A percentile compares a stretch with the other conserved stretches of the same genome.
Conservation (phyloP, 1,284 basidiomycete genomes). For the Polyporus tsugae region DNA sequence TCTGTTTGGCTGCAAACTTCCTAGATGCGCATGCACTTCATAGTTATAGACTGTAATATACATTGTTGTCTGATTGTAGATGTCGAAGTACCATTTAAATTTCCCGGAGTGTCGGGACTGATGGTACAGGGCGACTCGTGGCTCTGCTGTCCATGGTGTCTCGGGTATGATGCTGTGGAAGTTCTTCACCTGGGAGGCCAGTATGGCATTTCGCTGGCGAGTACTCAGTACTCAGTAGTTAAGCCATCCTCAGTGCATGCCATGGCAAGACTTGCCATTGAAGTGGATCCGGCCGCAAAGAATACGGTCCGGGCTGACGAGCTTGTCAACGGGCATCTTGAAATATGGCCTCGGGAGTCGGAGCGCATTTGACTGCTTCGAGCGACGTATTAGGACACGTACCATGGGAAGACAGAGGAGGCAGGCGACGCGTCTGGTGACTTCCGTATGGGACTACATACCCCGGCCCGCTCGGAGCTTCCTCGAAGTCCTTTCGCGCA, state of each 20-base stretch:
- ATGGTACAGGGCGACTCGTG: not conserved
- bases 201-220: not conserved
- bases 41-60: conserved; percentile 10
- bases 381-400: too few relatives aligned
- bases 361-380: too few relatives aligned
- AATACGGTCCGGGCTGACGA: conserved; percentile 56
- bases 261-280: not conserved
- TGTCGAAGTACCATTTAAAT: not conserved
- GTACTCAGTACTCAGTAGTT: not conserved
- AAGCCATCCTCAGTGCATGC: too few relatives aligned
- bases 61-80: not conserved
- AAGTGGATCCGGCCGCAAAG: conserved; percentile 54
- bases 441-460: too few relatives aligned
- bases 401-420: too few relatives aligned
- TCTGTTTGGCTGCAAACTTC: not conserved
- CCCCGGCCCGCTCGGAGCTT: too few relatives aligned
- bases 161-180: not conserved
- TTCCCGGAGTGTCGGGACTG: too few relatives aligned
- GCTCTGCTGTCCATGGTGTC: not conserved
- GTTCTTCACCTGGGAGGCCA: not conserved
- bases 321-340: conserved; percentile 51
- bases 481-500: too few relatives aligned
- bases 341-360: too few relatives aligned
- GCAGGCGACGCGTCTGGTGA: too few relatives aligned
- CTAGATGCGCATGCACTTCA: conserved; percentile 13